phyloP scores from a whole-genome alignment of 1,284 basidiomycete species.

The Gastroboletus turbinatus region DNA sequence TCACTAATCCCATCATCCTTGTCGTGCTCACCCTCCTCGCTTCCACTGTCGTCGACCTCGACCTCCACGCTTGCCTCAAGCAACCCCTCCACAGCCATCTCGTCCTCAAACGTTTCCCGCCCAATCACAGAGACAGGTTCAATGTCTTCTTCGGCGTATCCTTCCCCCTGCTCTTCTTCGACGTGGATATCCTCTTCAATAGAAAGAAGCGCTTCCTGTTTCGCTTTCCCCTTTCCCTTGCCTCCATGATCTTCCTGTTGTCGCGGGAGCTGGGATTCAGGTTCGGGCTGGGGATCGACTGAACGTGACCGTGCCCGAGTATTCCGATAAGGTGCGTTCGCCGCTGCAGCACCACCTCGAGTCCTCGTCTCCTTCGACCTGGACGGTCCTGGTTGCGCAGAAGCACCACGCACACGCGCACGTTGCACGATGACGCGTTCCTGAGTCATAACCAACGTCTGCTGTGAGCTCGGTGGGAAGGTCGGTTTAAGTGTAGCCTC shows the following conservation, averaged over 20 bases:
- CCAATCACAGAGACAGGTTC: not conserved
- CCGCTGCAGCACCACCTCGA: not conserved
- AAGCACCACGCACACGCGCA: constrained; percentile 6
- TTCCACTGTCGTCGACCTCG: not conserved
- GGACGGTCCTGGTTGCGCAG: constrained; percentile 17
- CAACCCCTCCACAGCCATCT: constrained; percentile 25
- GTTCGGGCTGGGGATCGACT: constrained; percentile 8
- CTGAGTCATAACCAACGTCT: constrained; percentile 1
- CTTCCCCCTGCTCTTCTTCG: not conserved
- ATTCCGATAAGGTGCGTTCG: constrained; percentile 15
- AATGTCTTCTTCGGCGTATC: not conserved
- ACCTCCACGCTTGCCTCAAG: constrained; percentile 8
- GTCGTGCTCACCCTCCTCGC: not conserved
- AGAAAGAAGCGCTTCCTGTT: not conserved
- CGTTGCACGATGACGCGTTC: constrained; percentile 2
- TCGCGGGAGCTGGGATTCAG: not conserved
- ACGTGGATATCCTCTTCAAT: constrained; percentile 11
- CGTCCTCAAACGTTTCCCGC: constrained; percentile 17
- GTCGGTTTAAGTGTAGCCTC: not conserved
- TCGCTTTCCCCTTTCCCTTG: constrained; percentile 11
- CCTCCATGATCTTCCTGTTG: not conserved
- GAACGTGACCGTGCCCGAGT: constrained; percentile 26
- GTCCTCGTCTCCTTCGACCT: not conserved
- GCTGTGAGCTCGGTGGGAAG: constrained; percentile 10
- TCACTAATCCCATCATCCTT: not conserved